Conservation (phyloP, 2,329 filamentous ascomycete species). For the Corinectria fuckeliana region DNA sequence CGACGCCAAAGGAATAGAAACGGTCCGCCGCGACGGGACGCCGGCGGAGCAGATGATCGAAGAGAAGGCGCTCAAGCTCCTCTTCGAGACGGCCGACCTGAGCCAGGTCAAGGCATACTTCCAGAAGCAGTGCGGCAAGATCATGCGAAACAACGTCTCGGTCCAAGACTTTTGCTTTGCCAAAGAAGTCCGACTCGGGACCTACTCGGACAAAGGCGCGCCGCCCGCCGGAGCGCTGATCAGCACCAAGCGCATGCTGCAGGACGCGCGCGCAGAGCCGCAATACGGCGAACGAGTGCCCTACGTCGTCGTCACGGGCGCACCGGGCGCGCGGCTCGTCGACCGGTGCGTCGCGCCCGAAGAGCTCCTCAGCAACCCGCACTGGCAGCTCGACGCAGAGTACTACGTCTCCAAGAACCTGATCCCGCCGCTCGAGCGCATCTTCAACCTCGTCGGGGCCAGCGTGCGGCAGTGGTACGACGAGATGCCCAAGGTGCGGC, state of each 20-base stretch:
- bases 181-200: slow-evolving; percentile 87
- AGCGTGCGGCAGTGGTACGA: slow-evolving; percentile 93
- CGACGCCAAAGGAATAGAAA: slow-evolving; percentile 98
- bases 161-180: slow-evolving; percentile 97
- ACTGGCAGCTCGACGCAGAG: slow-evolving; percentile 85
- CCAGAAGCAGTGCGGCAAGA: slow-evolving; percentile 86
- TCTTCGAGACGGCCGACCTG: slow-evolving; percentile 90
- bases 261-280: slow-evolving; percentile 84
- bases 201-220: slow-evolving; percentile 77
- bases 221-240: slow-evolving; percentile 89
- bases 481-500: slow-evolving; percentile 92
- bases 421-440: slow-evolving; percentile 92
- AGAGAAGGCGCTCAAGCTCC: slow-evolving; percentile 84
- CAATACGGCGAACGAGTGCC: slow-evolving; percentile 96
- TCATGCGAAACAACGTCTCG: slow-evolving; percentile 86
- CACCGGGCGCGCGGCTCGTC: slow-evolving; percentile 82
- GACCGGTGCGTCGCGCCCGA: slow-evolving; percentile 93
- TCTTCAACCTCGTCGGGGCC: slow-evolving; percentile 94
- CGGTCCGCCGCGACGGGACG: slow-evolving; percentile 91
- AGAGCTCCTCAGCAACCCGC: slow-evolving; percentile 75
- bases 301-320: slow-evolving; percentile 90
- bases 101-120: slow-evolving; percentile 91
- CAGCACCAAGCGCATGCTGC: slow-evolving; percentile 83
- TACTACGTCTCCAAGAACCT: slow-evolving; percentile 98
- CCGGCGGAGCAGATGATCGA: slow-evolving; percentile 97